Base-by-base conservation (phyloP, 2,329 filamentous ascomycete genomes). In the Botrytis medusae region DNA sequence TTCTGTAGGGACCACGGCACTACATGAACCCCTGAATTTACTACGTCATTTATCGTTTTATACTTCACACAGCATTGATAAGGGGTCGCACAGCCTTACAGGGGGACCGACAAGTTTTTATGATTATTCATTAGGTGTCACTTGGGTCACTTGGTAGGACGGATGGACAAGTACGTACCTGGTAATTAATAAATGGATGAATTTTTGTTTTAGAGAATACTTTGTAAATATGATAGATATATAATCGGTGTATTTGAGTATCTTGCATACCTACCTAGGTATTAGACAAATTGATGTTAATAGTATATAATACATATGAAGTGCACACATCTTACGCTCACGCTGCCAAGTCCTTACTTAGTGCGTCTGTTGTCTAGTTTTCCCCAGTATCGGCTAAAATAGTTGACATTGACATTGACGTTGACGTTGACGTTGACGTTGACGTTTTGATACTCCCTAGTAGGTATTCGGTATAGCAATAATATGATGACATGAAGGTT, bases 61-160 rank as follows among this genome's bases (percentile, higher is more conserved):
- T 7, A 16, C 51, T 54, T 8, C 6, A 6, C 34, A 6, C 34
- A 34, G 4, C 40, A 9, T 14, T 40, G 59, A n/a, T 40, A 9
- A 62, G n/a, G 60, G 60, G 60, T 40, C 34, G 59, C 9, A n/a
- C 60, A 62, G 60, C 60, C 34, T 40, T n/a, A 40, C 60, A 62
- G 14, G 60, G 60, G 60, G 10, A 16, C 60, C 25, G 14, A 22
- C 16, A 62, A 40, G 60, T n/a, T 54, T 54, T 29, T 54, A 42
- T 14, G 2, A 7, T 54, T n/a, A 2, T 16, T 54, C 0, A 16
- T 54, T 16, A n/a, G 14, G 25, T 61, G 59, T 16, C 32, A n/a
- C 4, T n/a, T 14, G 25, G 5, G 4, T 4, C 29, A 37, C 48
- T 51, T 25, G 59, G 34, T 16, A n/a, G 34, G 22, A 25, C 22